These are phyloP conservation scores for Pichia sp. DNA, from an alignment of 1,139 yeast species.

Conservation along the genomic window DNA sequence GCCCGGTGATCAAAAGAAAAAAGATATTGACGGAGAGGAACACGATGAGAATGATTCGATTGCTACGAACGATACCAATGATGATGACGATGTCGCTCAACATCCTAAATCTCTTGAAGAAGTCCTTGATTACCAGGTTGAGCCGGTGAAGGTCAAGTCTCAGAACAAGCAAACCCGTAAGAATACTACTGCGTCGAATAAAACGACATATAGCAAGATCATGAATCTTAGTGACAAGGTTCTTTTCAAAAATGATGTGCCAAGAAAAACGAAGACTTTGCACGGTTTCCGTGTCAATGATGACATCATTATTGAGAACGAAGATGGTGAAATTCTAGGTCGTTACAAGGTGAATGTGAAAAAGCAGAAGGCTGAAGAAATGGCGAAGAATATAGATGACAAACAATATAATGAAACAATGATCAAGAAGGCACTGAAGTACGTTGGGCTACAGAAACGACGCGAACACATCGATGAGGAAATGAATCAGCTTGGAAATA, in stretches of 20 bases:
- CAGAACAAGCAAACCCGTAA: neutral
- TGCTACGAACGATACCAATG: neutral
- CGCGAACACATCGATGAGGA: constrained; percentile 17
- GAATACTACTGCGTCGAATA: constrained; percentile 4
- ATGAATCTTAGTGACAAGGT: constrained; percentile 11
- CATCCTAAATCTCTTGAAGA: neutral
- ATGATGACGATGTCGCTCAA: neutral
- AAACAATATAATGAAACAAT: constrained; percentile 13
- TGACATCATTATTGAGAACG: constrained; percentile 76
- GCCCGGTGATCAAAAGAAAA: neutral
- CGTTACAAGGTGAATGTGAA: constrained; percentile 58
- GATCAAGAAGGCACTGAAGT: constrained; percentile 15
- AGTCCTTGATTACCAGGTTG: neutral
- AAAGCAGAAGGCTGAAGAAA: constrained; percentile 13
- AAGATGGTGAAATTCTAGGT: constrained; percentile 85
- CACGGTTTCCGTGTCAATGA: constrained; percentile 61
- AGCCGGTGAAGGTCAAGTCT: neutral
- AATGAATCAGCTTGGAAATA: constrained; percentile 14
- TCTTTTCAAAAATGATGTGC: constrained; percentile 8
- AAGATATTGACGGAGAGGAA: neutral
- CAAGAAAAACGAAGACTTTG: constrained; percentile 18
- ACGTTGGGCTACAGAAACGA: constrained; percentile 13
- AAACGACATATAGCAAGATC: constrained; percentile 8
- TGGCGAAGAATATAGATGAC: constrained; percentile 4
- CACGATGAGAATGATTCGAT: neutral